A percentile compares a stretch with the other conserved stretches of the same genome.
phyloP scores from a whole-genome alignment of 148 eudicot genomes.

The Polygonum aviculare region DNA sequence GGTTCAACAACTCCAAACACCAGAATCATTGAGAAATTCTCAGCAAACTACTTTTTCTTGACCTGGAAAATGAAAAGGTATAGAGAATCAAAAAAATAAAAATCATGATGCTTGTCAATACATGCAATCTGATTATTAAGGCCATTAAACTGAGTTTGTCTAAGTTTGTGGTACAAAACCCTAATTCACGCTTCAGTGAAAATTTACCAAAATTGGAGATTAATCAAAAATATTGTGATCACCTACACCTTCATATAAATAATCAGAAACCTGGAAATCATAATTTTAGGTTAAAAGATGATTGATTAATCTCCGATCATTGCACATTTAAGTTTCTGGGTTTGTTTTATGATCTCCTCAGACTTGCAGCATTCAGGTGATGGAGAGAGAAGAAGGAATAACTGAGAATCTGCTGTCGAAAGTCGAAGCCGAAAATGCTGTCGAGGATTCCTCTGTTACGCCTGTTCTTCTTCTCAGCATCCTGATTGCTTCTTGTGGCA shows the following conservation, averaged over 20 bases:
- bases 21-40: conserved; percentile 67
- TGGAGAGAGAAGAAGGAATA: background rate
- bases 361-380: background rate
- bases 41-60: conserved; percentile 87
- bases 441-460: conserved; percentile 16
- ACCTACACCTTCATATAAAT: background rate
- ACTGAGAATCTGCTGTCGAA: background rate
- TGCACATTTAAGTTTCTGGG: too few species aligned
- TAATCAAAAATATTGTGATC: background rate
- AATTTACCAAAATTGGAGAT: background rate
- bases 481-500: conserved; percentile 27
- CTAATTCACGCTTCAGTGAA: conserved; percentile 23
- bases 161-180: conserved; percentile 26
- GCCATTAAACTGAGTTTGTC: background rate
- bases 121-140: background rate
- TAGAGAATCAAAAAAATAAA: background rate
- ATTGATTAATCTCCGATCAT: background rate
- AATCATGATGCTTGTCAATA: background rate
- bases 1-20: conserved; percentile 81
- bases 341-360: background rate
- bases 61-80: conserved; percentile 71
- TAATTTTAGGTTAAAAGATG: too few species aligned
- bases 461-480: conserved; percentile 27
- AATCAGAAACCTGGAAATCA: too few species aligned
- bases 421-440: background rate